Base-by-base conservation (phyloP, 163 green algal genomes). In the Prototheca wickerhamii region DNA sequence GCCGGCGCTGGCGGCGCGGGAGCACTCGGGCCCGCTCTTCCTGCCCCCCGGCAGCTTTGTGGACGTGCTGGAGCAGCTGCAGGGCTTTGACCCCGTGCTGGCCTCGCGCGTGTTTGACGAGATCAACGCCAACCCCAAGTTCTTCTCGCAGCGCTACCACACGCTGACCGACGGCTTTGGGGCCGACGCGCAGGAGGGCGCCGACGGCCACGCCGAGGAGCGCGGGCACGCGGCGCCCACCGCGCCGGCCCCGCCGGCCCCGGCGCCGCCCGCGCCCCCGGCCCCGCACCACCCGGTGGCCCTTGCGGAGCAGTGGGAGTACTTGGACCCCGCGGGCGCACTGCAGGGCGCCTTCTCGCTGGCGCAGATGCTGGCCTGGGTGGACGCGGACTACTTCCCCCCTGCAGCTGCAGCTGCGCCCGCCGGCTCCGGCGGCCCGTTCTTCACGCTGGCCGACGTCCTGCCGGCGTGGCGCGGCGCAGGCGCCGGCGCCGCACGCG, bases 301-400 rank as follows among this genome's bases (percentile, higher is more conserved):
- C n/a, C n/a, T n/a, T n/a, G n/a, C n/a, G n/a, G n/a, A n/a, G 51
- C 57, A 80, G 57, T 94, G 84, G 79, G 60, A 86, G 25, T 96
- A 96, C 75, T 75, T 77, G 53, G 90, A 96, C 69, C 90, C 90
- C 1, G 70, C 90, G 61, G 85, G 86, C 33, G 57, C 79, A 21
- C 61, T 93, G 31, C 89, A 96, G 75, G 90, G 91, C 3, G 89
- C 91, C 4, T 97, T 96, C 64, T 53, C 64, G 0, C 78, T 76
- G 10, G 43, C 69, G 10, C 84, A 96, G 64, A 94, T 97, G 46
- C 56, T 96, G 34, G 87, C 4, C 67, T 66, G 67, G 67, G 82
- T 83, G 30, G 77, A 88, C 32, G 68, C 61, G 5, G 77, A 81
- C 23, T 97, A 84, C 68, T 96, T 96, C 65, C 71, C 79, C n/a